These are phyloP conservation scores for Gaertneriomyces sp. DNA, from an alignment of 192 early-diverging fungal species.

Conservation along the genomic window DNA sequence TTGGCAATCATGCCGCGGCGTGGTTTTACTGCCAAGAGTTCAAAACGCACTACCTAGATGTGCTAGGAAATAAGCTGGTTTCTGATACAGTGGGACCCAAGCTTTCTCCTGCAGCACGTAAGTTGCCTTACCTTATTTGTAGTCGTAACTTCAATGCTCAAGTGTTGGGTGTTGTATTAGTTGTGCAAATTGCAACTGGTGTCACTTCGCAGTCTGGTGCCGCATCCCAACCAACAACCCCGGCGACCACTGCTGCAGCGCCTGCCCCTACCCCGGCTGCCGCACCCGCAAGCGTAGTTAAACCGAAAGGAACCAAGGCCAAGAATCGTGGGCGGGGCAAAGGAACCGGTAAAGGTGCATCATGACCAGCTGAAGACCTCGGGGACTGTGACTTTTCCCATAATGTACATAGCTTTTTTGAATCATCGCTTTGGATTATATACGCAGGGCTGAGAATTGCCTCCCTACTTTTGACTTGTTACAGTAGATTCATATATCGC, in stretches of 20 bases:
- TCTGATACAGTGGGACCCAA: neutral
- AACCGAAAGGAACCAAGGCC: neutral
- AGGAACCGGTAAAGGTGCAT: too few relatives aligned
- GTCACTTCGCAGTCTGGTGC: neutral
- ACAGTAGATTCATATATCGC: too few relatives aligned
- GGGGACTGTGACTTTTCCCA: too few relatives aligned
- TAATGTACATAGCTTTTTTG: too few relatives aligned
- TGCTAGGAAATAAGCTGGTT: constrained; percentile 13
- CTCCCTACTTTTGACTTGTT: too few relatives aligned
- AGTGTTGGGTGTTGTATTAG: too few relatives aligned
- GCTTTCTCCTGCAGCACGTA: neutral
- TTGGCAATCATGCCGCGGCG: constrained; percentile 31
- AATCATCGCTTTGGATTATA: too few relatives aligned
- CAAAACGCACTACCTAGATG: constrained; percentile 12
- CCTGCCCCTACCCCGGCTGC: neutral
- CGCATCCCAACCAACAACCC: neutral
- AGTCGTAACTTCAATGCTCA: neutral
- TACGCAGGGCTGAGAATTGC: too few relatives aligned
- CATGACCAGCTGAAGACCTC: too few relatives aligned
- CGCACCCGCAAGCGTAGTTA: neutral
- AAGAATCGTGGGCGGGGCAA: neutral
- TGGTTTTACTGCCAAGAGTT: constrained; percentile 22
- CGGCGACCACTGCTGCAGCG: neutral
- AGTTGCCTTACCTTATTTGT: neutral
- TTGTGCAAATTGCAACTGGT: neutral